Conservation (phyloP, 179 eudicot species). For the Silene noctiflora region DNA sequence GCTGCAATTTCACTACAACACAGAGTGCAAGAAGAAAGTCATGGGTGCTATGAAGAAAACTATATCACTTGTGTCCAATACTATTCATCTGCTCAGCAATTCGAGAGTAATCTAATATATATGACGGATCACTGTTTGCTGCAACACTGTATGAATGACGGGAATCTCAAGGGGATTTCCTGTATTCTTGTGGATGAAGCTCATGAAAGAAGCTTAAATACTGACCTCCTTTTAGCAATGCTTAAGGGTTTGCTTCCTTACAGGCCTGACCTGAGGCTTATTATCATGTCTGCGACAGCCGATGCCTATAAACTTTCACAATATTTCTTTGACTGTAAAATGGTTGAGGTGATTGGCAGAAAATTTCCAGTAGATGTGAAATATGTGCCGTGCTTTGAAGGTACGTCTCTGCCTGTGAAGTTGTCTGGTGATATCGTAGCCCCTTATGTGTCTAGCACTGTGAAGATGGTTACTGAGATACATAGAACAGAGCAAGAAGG, state of each 20-base stretch:
- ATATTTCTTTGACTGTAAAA: slow-evolving; percentile 71
- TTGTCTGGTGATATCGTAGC: slow-evolving; percentile 32
- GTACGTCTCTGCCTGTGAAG: slow-evolving; percentile 26
- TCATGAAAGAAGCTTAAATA: slow-evolving; percentile 91
- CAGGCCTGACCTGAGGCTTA: slow-evolving; percentile 73
- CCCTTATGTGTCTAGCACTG: slow-evolving; percentile 53
- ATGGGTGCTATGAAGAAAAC: slow-evolving; percentile 51
- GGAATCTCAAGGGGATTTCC: slow-evolving; percentile 55
- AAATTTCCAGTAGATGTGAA: slow-evolving; percentile 72
- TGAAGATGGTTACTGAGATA: slow-evolving; percentile 62
- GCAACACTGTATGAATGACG: slow-evolving; percentile 77
- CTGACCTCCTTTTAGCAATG: slow-evolving; percentile 84
- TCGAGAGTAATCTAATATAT: slow-evolving; percentile 47
- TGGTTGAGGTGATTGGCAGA: slow-evolving; percentile 67
- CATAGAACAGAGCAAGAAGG: slow-evolving; percentile 68
- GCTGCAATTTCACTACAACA: slow-evolving; percentile 75
- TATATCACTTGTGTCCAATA: slow-evolving; percentile 43
- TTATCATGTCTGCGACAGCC: slow-evolving; percentile 96
- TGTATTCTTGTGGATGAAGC: slow-evolving; percentile 94
- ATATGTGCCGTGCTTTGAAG: slow-evolving; percentile 54
- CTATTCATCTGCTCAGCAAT: slow-evolving; percentile 45
- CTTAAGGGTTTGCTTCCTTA: slow-evolving; percentile 58
- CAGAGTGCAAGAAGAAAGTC: slow-evolving; percentile 75
- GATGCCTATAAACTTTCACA: slow-evolving; percentile 75
- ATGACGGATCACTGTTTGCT: slow-evolving; percentile 92